These are phyloP conservation scores for Panellus pusillus DNA, from an alignment of 768 basidiomycete genomes.

Conservation along the genomic window DNA sequence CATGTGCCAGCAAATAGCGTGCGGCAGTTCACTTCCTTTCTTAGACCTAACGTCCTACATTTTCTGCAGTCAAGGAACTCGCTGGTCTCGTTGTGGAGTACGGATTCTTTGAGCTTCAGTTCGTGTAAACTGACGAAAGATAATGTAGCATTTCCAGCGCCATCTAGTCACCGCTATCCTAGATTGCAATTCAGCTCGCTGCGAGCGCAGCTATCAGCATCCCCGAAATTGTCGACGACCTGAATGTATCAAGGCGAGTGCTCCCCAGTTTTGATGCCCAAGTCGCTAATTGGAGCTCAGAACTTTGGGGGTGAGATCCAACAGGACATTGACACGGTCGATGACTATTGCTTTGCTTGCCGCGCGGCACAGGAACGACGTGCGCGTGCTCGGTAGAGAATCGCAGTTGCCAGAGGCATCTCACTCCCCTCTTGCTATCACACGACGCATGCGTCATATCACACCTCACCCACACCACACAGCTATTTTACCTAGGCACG, in stretches of 20 bases:
- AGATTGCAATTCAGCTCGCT: constrained; percentile 48
- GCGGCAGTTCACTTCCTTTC: constrained; percentile 22
- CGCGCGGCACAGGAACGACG: constrained; percentile 33
- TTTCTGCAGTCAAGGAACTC: constrained; percentile 46
- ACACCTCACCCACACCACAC: too few relatives aligned
- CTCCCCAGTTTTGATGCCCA: background rate
- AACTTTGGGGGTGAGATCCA: constrained; percentile 52
- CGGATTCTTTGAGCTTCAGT: constrained; percentile 9
- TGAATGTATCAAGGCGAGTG: constrained; percentile 40
- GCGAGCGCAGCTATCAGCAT: constrained; percentile 49
- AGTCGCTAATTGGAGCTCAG: constrained; percentile 23
- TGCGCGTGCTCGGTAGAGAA: constrained; percentile 7
- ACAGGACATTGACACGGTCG: constrained; percentile 47
- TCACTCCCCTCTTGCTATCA: too few relatives aligned
- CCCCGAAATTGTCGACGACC: constrained; percentile 39
- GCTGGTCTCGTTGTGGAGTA: constrained; percentile 51
- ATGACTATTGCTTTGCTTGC: constrained; percentile 50
- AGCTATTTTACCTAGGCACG: too few relatives aligned
- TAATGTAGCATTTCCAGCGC: constrained; percentile 49
- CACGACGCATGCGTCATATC: too few relatives aligned
- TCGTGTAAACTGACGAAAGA: background rate
- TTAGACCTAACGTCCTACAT: constrained; percentile 1
- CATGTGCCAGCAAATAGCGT: constrained; percentile 54
- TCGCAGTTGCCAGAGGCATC: too few relatives aligned
- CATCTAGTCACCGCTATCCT: constrained; percentile 52